A percentile compares a stretch with the other conserved stretches of the same genome.
phyloP scores from a whole-genome alignment of 257 asterid species.

The Scutellaria baicalensis region DNA sequence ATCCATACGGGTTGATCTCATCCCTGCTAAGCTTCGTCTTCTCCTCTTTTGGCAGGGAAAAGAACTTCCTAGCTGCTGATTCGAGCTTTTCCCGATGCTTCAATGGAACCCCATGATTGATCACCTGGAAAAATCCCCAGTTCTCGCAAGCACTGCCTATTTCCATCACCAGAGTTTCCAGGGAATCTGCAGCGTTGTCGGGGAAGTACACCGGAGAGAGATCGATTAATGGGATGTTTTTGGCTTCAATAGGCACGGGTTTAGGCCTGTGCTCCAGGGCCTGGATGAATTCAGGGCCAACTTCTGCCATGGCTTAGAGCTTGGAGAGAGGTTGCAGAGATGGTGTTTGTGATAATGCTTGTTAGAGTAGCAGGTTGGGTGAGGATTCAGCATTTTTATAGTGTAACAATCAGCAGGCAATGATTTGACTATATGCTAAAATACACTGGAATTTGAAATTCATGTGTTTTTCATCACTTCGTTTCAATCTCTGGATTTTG shows the following conservation, averaged over 20 bases:
- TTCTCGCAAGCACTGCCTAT: slow-evolving; percentile 40
- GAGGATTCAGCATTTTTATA: too few species aligned
- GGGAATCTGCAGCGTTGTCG: background rate
- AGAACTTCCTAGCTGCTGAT: slow-evolving; percentile 25
- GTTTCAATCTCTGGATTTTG: too few species aligned
- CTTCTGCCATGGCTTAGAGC: slow-evolving; percentile 48
- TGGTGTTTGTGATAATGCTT: background rate
- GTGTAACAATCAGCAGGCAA: too few species aligned
- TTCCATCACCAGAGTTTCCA: slow-evolving; percentile 13
- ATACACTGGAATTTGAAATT: too few species aligned
- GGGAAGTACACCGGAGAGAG: slow-evolving; percentile 12
- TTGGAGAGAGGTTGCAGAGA: background rate
- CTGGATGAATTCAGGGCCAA: slow-evolving; percentile 44
- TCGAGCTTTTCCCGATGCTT: background rate
- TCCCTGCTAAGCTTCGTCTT: slow-evolving; percentile 37
- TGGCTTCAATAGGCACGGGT: slow-evolving; percentile 23
- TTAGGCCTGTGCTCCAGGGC: slow-evolving; percentile 43
- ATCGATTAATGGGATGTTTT: slow-evolving; percentile 40
- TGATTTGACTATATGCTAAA: too few species aligned
- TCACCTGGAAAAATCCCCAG: slow-evolving; percentile 61
- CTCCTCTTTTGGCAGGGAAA: slow-evolving; percentile 32
- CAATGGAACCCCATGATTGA: slow-evolving; percentile 42
- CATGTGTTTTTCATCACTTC: too few species aligned
- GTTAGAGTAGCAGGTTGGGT: background rate
- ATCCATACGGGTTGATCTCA: slow-evolving; percentile 40